Percentiles rank a stretch among this genome's conserved stretches.
These are phyloP conservation scores for Coemansia pectinata DNA, from an alignment of 192 early-diverging fungal genomes.

Conservation along the genomic window DNA sequence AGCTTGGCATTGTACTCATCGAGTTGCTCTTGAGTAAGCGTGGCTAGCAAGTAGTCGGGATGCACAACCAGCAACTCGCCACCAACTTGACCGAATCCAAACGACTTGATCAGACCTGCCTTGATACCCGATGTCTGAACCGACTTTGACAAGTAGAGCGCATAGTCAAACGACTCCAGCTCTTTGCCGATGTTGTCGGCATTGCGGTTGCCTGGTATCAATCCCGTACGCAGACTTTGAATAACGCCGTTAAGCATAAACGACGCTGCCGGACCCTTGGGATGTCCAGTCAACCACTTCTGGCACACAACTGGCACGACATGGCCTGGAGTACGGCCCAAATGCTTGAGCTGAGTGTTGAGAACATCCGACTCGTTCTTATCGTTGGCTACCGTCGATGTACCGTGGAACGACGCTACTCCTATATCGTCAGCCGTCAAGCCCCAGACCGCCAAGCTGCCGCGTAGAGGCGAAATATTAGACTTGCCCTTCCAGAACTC, in stretches of 20 bases:
- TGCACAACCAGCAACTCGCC: slow-evolving; percentile 86
- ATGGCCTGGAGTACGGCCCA: slow-evolving; percentile 30
- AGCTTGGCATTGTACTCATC: slow-evolving; percentile 70
- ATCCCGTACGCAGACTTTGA: slow-evolving; percentile 79
- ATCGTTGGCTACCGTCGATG: slow-evolving; percentile 34
- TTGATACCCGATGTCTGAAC: slow-evolving; percentile 91
- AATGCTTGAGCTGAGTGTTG: slow-evolving; percentile 29
- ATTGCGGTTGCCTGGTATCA: slow-evolving; percentile 86
- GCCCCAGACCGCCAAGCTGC: slow-evolving; percentile 68
- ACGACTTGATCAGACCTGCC: slow-evolving; percentile 88
- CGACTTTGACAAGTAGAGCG: slow-evolving; percentile 81
- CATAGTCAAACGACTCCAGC: slow-evolving; percentile 79
- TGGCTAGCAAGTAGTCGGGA: slow-evolving; percentile 81
- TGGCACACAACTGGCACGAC: slow-evolving; percentile 32
- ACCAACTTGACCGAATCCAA: slow-evolving; percentile 94
- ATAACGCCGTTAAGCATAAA: slow-evolving; percentile 95
- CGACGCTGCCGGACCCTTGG: slow-evolving; percentile 91
- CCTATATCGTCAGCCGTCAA: slow-evolving; percentile 32
- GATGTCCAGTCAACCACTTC: slow-evolving; percentile 50
- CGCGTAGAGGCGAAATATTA: slow-evolving; percentile 82
- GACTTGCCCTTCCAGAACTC: slow-evolving; percentile 81
- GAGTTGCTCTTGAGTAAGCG: slow-evolving; percentile 70
- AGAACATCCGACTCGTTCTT: slow-evolving; percentile 41
- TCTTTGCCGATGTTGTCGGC: slow-evolving; percentile 56
- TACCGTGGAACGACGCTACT: slow-evolving; percentile 31